Evolutionary conservation across 2,329 filamentous ascomycete genomes (phyloP).

Genomic region (Xylaria sp.): DNA sequence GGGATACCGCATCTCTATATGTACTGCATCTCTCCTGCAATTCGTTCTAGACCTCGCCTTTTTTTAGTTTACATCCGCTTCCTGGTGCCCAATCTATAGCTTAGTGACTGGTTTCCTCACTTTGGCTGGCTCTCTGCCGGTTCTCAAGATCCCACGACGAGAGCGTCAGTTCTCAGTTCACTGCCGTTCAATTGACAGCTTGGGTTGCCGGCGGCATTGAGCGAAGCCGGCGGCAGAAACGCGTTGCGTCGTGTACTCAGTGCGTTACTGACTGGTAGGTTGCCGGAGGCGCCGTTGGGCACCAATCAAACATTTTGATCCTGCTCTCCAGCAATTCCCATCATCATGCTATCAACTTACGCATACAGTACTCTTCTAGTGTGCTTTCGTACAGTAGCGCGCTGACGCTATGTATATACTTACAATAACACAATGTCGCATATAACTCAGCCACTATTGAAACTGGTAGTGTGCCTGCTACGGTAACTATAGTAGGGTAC

Average conservation of each 20-base stretch:
- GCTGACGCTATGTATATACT: slow-evolving; percentile 6
- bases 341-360: slow-evolving; percentile 8
- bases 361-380: background rate
- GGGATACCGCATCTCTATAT: background rate
- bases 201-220: slow-evolving; percentile 35
- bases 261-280: background rate
- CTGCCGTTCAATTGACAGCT: slow-evolving; percentile 4
- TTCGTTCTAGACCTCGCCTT: background rate
- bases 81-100: background rate
- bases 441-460: slow-evolving; percentile 34
- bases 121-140: slow-evolving; percentile 14
- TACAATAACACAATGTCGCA: slow-evolving; percentile 23
- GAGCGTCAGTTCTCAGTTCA: slow-evolving; percentile 4
- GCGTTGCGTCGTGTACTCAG: slow-evolving; percentile 1
- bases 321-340: slow-evolving; percentile 18
- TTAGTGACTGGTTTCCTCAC: background rate
- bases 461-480: slow-evolving; percentile 12
- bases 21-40: background rate
- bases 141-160: slow-evolving; percentile 16
- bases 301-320: slow-evolving; percentile 28
- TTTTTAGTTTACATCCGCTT: background rate
- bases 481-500: background rate
- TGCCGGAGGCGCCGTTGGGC: slow-evolving; percentile 13
- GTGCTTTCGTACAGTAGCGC: background rate
- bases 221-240: slow-evolving; percentile 36